Conservation (phyloP, 495 filamentous ascomycete genomes). For the Chlorociboria aeruginascens region DNA sequence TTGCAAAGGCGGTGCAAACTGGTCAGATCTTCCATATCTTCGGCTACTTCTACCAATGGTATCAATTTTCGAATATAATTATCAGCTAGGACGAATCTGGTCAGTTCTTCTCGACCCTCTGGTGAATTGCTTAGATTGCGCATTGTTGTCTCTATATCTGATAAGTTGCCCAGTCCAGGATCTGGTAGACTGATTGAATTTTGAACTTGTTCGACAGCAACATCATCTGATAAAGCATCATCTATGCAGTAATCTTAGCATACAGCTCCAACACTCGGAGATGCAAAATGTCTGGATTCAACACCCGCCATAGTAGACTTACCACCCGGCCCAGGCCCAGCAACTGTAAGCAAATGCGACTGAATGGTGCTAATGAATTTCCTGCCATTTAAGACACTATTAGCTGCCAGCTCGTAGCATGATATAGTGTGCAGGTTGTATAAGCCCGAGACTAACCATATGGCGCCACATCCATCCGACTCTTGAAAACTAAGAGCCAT, state of each 20-base stretch:
- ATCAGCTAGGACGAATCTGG: slow-evolving; percentile 71
- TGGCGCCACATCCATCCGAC: slow-evolving; percentile 81
- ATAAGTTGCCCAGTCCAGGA: slow-evolving; percentile 66
- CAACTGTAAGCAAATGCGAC: slow-evolving; percentile 39
- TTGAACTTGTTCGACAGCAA: slow-evolving; percentile 47
- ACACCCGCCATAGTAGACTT: too few relatives aligned
- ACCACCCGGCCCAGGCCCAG: slow-evolving; percentile 9
- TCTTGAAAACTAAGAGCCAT: slow-evolving; percentile 99
- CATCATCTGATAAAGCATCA: slow-evolving; percentile 83
- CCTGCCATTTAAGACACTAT: slow-evolving; percentile 33
- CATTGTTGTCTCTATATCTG: slow-evolving; percentile 73
- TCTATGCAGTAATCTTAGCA: slow-evolving; percentile 38
- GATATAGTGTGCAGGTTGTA: not conserved
- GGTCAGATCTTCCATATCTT: slow-evolving; percentile 74
- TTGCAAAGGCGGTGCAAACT: slow-evolving; percentile 90
- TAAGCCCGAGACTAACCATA: slow-evolving; percentile 51
- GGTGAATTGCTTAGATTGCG: slow-evolving; percentile 61
- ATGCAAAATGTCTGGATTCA: not conserved
- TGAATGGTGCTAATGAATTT: slow-evolving; percentile 85
- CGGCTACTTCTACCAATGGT: slow-evolving; percentile 71
- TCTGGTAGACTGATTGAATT: slow-evolving; percentile 62
- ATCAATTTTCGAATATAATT: slow-evolving; percentile 84
- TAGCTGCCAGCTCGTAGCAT: not conserved
- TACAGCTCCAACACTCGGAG: not conserved
- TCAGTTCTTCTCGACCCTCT: slow-evolving; percentile 73